Percentiles rank a stretch among this genome's conserved stretches.
These are phyloP conservation scores for Adansonia grandidieri DNA, from an alignment of 441 rosid genomes.

Conservation along the genomic window DNA sequence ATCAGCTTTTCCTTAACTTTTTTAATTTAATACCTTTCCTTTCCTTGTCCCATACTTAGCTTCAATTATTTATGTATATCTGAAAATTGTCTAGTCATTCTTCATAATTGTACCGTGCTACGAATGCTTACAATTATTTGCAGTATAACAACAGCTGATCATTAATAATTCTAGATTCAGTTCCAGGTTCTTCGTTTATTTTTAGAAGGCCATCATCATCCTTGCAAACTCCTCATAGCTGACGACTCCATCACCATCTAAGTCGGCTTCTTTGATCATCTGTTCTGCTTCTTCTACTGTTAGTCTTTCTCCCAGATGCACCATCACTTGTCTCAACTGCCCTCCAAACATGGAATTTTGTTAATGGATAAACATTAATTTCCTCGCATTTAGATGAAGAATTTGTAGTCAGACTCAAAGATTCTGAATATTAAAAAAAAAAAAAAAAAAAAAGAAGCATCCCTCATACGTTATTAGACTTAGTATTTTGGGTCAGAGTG, in stretches of 20 bases:
- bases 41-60: too few species aligned
- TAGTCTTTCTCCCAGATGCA: constrained; percentile 72
- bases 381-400: neutral
- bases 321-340: constrained; percentile 80
- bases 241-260: constrained; percentile 75
- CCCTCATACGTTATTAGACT: too few species aligned
- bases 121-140: neutral
- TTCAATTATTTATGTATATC: neutral
- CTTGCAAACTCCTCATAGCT: constrained; percentile 65
- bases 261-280: constrained; percentile 81
- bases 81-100: too few species aligned
- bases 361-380: neutral
- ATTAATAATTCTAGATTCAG: neutral
- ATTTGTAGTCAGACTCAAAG: neutral
- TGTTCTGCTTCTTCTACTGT: constrained; percentile 73
- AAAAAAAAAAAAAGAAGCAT: too few species aligned
- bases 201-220: constrained; percentile 55
- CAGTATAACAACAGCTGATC: neutral
- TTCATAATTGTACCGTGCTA: too few species aligned
- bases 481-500: too few species aligned
- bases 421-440: too few species aligned
- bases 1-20: too few species aligned
- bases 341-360: constrained; percentile 1
- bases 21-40: too few species aligned
- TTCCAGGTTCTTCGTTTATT: neutral